A percentile compares a stretch with the other conserved stretches of the same genome.
Evolutionary conservation across 345 rosid species (phyloP).

Genomic region (Populus pruinosa): DNA sequence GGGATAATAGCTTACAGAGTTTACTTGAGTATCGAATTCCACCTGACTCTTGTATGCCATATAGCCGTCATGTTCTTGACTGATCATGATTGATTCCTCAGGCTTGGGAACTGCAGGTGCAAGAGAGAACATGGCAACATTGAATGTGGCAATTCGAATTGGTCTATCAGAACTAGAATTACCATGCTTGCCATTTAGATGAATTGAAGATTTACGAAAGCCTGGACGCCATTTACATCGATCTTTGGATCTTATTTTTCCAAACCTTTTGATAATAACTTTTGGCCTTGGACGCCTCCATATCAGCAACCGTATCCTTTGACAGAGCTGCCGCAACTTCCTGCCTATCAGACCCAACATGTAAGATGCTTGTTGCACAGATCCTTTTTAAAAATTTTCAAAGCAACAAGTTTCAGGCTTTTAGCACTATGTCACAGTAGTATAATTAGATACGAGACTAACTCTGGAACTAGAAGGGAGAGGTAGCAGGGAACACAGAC

Average conservation of each 20-base stretch:
- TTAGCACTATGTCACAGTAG: background rate
- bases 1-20: conserved; percentile 30
- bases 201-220: conserved; percentile 22
- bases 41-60: conserved; percentile 22
- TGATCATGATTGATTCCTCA: conserved; percentile 31
- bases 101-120: conserved; percentile 67
- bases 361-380: conserved; percentile 17
- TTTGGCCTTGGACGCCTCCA: conserved; percentile 56
- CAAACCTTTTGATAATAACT: conserved; percentile 56
- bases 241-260: conserved; percentile 42
- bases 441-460: background rate
- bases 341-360: conserved; percentile 47
- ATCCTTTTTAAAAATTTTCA: conserved; percentile 1
- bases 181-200: conserved; percentile 19
- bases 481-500: conserved; percentile 9
- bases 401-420: conserved; percentile 7
- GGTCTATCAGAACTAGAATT: conserved; percentile 35
- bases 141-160: conserved; percentile 77
- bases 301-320: conserved; percentile 57
- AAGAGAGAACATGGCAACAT: conserved; percentile 94
- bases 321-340: conserved; percentile 48
- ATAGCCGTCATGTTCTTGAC: conserved; percentile 25
- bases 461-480: background rate
- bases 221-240: conserved; percentile 26
- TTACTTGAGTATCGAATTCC: conserved; percentile 15